A percentile compares a stretch with the other conserved stretches of the same genome.
phyloP scores from a whole-genome alignment of 2,329 filamentous ascomycete genomes.

The Lachnellula arida region DNA sequence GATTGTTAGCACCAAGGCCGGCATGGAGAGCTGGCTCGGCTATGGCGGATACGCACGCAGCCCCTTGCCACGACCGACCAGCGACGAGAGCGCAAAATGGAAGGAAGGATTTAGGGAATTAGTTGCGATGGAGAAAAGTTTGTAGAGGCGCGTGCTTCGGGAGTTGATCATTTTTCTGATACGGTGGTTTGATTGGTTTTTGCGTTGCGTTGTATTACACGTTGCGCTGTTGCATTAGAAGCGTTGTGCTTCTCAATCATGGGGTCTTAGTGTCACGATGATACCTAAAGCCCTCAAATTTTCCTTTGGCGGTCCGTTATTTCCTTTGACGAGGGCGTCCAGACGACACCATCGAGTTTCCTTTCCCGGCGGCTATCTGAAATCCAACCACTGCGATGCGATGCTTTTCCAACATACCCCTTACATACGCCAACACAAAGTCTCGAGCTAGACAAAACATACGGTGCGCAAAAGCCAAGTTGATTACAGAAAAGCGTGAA shows the following conservation, averaged over 20 bases:
- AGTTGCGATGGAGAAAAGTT: conserved; percentile 44
- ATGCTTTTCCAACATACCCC: not conserved
- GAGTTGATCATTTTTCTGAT: not conserved
- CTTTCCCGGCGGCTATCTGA: too few relatives aligned
- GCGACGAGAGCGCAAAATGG: conserved; percentile 46
- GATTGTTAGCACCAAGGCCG: conserved; percentile 65
- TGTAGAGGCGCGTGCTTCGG: conserved; percentile 9
- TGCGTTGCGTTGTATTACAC: not conserved
- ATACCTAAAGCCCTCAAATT: not conserved
- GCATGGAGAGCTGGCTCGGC: conserved; percentile 55
- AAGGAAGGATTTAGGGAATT: conserved; percentile 53
- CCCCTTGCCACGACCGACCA: conserved; percentile 47
- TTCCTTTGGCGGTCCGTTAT: not conserved
- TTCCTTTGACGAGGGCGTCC: not conserved
- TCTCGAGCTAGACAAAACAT: not conserved
- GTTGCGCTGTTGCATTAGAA: not conserved
- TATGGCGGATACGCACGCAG: conserved; percentile 54
- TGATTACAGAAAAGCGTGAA: not conserved
- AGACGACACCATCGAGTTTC: not conserved
- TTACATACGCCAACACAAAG: conserved; percentile 1
- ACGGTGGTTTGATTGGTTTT: not conserved
- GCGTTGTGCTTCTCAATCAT: not conserved
- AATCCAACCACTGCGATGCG: not conserved
- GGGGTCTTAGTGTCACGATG: not conserved
- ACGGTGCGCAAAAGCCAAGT: not conserved